Percentiles rank a stretch among this genome's conserved stretches.
These are phyloP conservation scores for Suhomyces vadensis DNA, from an alignment of 805 yeast genomes.

Conservation along the genomic window DNA sequence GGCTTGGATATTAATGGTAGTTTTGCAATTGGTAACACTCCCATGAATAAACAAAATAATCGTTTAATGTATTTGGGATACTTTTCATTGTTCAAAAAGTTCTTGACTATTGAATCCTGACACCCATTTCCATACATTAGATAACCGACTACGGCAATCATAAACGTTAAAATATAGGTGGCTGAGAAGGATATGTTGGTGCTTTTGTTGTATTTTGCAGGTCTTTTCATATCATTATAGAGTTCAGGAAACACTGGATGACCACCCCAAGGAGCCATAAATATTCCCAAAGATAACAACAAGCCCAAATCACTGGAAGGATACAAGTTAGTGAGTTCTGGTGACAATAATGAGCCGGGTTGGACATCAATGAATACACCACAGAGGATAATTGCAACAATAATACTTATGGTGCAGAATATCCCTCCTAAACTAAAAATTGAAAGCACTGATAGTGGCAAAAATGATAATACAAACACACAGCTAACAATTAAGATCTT, in stretches of 20 bases:
- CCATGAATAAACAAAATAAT: conserved; percentile 64
- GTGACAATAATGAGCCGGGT: conserved; percentile 74
- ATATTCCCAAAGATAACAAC: conserved; percentile 63
- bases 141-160: conserved; percentile 67
- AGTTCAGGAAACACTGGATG: conserved; percentile 79
- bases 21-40: conserved; percentile 82
- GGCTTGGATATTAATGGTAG: conserved; percentile 85
- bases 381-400: conserved; percentile 55
- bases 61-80: conserved; percentile 51
- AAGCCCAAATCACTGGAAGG: conserved; percentile 56
- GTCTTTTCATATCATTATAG: conserved; percentile 70
- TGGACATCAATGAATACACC: conserved; percentile 60
- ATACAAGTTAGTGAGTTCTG: conserved; percentile 66
- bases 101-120: conserved; percentile 54
- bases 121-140: conserved; percentile 55
- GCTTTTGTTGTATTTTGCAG: conserved; percentile 54
- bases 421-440: conserved; percentile 72
- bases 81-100: conserved; percentile 45
- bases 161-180: conserved; percentile 58
- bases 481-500: conserved; percentile 32
- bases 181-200: conserved; percentile 59
- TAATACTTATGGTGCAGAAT: conserved; percentile 64
- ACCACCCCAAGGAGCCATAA: conserved; percentile 84
- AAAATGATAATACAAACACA: conserved; percentile 54
- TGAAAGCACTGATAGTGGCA: conserved; percentile 74